Conservation (phyloP, 768 basidiomycete species). For the Sporobolomyces roseus region DNA sequence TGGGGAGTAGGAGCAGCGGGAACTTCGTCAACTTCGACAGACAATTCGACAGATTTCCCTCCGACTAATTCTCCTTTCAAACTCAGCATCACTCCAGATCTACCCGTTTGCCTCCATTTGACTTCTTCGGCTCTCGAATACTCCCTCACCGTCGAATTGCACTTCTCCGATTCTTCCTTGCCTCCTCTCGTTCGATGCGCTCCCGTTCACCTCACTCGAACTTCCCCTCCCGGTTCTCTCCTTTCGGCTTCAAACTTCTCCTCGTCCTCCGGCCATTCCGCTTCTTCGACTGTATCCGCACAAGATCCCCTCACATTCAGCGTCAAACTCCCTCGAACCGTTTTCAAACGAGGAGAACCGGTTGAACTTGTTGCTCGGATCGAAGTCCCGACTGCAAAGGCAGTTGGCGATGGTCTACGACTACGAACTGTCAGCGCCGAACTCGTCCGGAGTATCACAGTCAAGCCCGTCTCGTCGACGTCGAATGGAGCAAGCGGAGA, state of each 20-base stretch:
- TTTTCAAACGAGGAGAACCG: conserved; percentile 66
- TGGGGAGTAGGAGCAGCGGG: conserved; percentile 32
- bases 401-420: conserved; percentile 67
- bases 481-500: too few species aligned
- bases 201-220: conserved; percentile 40
- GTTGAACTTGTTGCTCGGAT: conserved; percentile 77
- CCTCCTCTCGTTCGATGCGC: conserved; percentile 41
- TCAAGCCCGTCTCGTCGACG: conserved; percentile 3
- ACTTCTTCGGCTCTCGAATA: conserved; percentile 69
- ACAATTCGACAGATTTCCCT: conserved; percentile 45
- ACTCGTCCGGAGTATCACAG: conserved; percentile 58
- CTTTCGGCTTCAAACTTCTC: conserved; percentile 9
- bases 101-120: conserved; percentile 77
- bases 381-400: conserved; percentile 65
- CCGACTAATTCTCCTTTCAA: conserved; percentile 73
- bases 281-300: conserved; percentile 7
- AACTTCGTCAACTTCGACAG: neutral
- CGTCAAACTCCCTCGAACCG: conserved; percentile 67
- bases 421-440: conserved; percentile 77
- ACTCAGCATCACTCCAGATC: conserved; percentile 70
- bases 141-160: conserved; percentile 64
- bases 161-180: conserved; percentile 50
- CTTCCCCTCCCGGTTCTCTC: conserved; percentile 37
- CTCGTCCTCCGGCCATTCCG: neutral
- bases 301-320: conserved; percentile 60